Conservation (phyloP, 352 stramenopile species). For the Phytophthora multivora region DNA sequence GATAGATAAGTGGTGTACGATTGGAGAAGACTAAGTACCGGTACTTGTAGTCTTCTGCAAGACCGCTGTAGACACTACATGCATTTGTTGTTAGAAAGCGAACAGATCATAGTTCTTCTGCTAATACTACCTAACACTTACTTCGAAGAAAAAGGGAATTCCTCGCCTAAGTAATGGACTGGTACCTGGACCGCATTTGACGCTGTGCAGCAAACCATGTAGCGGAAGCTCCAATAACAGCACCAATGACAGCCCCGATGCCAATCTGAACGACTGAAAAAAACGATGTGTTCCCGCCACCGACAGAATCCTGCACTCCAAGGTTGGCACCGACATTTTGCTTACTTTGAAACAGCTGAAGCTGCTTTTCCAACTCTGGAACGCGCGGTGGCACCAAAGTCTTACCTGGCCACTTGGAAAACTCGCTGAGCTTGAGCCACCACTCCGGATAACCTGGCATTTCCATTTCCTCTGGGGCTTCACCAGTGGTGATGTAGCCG, state of each 20-base stretch:
- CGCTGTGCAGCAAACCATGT: conserved; percentile 38
- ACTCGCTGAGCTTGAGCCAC: conserved; percentile 69
- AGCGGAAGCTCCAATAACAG: conserved; percentile 32
- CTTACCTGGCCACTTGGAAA: conserved; percentile 68
- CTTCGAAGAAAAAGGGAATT: too few relatives aligned
- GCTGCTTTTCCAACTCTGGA: conserved; percentile 43
- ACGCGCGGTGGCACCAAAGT: conserved; percentile 52
- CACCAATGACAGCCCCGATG: conserved; percentile 34
- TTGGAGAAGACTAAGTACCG: background rate
- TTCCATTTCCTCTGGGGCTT: conserved; percentile 53
- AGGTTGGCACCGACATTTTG: conserved; percentile 25
- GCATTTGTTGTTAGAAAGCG: background rate
- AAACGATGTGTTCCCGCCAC: background rate
- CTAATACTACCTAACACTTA: background rate
- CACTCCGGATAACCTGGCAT: conserved; percentile 68
- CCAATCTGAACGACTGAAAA: conserved; percentile 34
- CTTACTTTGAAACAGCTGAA: conserved; percentile 40
- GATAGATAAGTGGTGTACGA: conserved; percentile 2
- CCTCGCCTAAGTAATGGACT: conserved; percentile 27
- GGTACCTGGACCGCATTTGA: conserved; percentile 39
- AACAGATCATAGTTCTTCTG: conserved; percentile 20
- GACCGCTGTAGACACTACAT: background rate
- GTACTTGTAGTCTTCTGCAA: conserved; percentile 1
- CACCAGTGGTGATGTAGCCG: conserved; percentile 75
- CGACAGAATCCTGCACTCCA: conserved; percentile 6